Evolutionary conservation across 768 basidiomycete species (phyloP).

Genomic region (Calocybe cyanea): DNA sequence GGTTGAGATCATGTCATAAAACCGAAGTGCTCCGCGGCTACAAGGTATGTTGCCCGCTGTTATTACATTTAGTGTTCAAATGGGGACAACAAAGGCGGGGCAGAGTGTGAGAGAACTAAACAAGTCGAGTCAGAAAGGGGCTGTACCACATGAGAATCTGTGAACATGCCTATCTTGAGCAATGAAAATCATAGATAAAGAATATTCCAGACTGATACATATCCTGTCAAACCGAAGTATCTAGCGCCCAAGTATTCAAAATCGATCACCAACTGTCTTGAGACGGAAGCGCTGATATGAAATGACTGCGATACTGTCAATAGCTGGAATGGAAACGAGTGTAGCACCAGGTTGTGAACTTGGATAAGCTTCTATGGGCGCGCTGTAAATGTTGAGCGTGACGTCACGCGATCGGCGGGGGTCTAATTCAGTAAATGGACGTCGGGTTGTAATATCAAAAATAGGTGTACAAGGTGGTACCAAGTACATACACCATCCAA

Average conservation of each 20-base stretch:
- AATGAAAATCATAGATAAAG: background rate
- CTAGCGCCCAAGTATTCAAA: background rate
- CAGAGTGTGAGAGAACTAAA: slow-evolving; percentile 10
- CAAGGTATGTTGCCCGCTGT: slow-evolving; percentile 7
- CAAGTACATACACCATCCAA: slow-evolving; percentile 16
- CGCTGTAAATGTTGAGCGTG: background rate
- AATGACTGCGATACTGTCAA: slow-evolving; percentile 1
- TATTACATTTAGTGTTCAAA: slow-evolving; percentile 6
- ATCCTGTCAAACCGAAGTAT: background rate
- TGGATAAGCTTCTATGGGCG: background rate
- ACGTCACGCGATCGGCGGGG: slow-evolving; percentile 14
- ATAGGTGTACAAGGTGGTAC: slow-evolving; percentile 13
- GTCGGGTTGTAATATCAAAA: slow-evolving; percentile 12
- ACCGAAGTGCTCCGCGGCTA: slow-evolving; percentile 10
- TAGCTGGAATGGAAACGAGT: slow-evolving; percentile 3
- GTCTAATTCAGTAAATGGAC: slow-evolving; percentile 2
- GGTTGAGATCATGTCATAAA: slow-evolving; percentile 1
- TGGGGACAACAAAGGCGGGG: slow-evolving; percentile 12
- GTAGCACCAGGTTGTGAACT: slow-evolving; percentile 3
- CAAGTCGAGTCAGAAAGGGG: slow-evolving; percentile 16
- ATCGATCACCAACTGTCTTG: slow-evolving; percentile 3
- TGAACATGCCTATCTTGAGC: slow-evolving; percentile 10
- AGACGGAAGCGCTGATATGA: slow-evolving; percentile 3
- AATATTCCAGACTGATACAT: slow-evolving; percentile 10
- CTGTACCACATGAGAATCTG: background rate